phyloP scores from a whole-genome alignment of 2,329 filamentous ascomycete genomes.

The Ceratocystis destructans region DNA sequence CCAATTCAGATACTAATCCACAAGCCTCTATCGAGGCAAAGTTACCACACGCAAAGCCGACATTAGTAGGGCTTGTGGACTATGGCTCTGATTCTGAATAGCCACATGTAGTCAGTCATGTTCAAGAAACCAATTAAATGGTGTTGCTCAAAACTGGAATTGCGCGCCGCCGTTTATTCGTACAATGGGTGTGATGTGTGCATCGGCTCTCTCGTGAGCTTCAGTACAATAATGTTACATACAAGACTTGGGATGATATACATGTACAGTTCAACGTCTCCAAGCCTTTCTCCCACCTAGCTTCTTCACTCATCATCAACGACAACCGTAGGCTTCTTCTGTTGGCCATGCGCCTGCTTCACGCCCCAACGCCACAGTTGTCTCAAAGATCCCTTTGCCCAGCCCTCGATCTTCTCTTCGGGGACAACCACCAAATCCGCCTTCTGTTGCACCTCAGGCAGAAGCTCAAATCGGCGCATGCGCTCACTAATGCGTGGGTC shows the following conservation, averaged over 20 bases:
- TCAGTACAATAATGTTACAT: constrained; percentile 17
- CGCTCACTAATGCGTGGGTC: constrained; percentile 62
- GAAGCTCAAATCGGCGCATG: constrained; percentile 68
- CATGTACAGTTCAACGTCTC: neutral
- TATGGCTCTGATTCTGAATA: constrained; percentile 36
- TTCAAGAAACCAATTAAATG: neutral
- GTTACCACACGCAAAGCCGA: constrained; percentile 15
- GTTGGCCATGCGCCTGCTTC: constrained; percentile 29
- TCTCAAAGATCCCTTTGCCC: constrained; percentile 47
- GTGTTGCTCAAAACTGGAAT: neutral
- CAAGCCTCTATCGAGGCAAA: neutral
- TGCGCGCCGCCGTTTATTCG: constrained; percentile 4
- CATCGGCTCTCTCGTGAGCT: neutral
- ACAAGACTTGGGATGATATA: constrained; percentile 15
- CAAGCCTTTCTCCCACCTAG: neutral
- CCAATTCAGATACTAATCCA: neutral
- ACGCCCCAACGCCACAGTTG: constrained; percentile 40
- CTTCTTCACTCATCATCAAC: constrained; percentile 26
- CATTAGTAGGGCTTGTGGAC: constrained; percentile 33
- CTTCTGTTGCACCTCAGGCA: constrained; percentile 53
- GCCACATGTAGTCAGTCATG: neutral
- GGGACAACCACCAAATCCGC: constrained; percentile 48
- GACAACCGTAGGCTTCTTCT: constrained; percentile 30
- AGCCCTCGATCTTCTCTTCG: constrained; percentile 56
- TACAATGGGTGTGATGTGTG: constrained; percentile 6